phyloP scores from a whole-genome alignment of 768 basidiomycete species.

The Scleroderma bovista region DNA sequence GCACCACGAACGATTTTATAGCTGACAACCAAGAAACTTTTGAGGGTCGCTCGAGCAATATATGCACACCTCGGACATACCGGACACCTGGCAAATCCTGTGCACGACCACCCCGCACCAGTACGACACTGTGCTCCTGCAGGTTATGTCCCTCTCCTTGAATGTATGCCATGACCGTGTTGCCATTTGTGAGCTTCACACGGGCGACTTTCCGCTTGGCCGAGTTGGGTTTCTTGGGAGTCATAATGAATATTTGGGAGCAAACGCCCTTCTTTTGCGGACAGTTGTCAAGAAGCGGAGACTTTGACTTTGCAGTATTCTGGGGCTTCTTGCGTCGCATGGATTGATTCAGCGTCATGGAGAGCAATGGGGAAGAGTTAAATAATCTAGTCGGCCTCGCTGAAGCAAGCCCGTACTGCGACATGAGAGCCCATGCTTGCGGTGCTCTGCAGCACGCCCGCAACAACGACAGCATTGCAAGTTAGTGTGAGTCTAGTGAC shows the following conservation, averaged over 20 bases:
- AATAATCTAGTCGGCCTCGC: conserved; percentile 42
- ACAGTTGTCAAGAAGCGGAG: conserved; percentile 74
- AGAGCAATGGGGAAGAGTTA: conserved; percentile 52
- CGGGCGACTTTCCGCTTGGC: conserved; percentile 96
- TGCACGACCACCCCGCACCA: conserved; percentile 91
- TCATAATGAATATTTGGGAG: conserved; percentile 69
- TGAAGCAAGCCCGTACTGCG: neutral
- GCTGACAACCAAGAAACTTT: conserved; percentile 39
- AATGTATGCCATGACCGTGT: conserved; percentile 88
- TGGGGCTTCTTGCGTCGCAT: conserved; percentile 69
- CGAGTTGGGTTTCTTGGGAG: conserved; percentile 98
- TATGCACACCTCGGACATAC: conserved; percentile 40
- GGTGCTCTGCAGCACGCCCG: conserved; percentile 12
- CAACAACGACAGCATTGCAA: conserved; percentile 29
- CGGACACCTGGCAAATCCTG: conserved; percentile 98
- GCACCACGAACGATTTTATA: conserved; percentile 95
- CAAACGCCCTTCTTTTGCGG: conserved; percentile 93
- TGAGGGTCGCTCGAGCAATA: neutral
- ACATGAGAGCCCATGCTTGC: conserved; percentile 14
- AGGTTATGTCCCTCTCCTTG: conserved; percentile 97
- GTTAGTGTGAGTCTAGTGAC: no score
- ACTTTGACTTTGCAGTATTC: conserved; percentile 41
- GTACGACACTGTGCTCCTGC: conserved; percentile 94
- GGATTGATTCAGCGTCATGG: conserved; percentile 81
- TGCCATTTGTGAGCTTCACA: conserved; percentile 87